Evolutionary conservation across 768 basidiomycete species (phyloP), one percentile per base, ranked within the genome.

Genomic region (Terana coerulea): DNA sequence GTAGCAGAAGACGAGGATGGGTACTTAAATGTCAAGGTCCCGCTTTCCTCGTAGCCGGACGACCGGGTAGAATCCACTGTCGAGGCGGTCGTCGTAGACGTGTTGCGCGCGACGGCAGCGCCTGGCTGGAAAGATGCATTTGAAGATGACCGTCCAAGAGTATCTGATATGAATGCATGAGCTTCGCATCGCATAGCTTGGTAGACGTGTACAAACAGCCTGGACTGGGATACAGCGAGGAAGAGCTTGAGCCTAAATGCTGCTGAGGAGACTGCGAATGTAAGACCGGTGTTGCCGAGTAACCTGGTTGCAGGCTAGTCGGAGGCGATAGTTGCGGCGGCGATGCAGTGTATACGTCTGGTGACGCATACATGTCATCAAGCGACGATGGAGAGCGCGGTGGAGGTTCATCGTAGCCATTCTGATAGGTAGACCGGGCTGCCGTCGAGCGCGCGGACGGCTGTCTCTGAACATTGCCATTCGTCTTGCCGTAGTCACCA

Each of bases 381-480:
- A 56, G 29, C 12, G 49, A 46, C 8, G 61, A 61, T 14, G 55
- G 59, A 3, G 60, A 59, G 14, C 54, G 55, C n/a, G 55, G 54
- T 8, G 55, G 53, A 3, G 51, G 54, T 12, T 63, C 64, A 8
- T 61, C 60, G 14, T 58, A 39, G 9, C 52, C 59, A 29, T 55
- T 44, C n/a, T n/a, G n/a, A n/a, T n/a, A 10, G 10, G n/a, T 43
- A 24, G 41, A 37, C 44, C 46, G 35, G 30, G 41, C 60, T 56
- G 5, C 64, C 17, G 61, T 46, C 3, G 68, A 63, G 25, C 64
- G 62, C 14, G 51, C 55, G 21, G 66, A 61, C 7, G 55, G 17
- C 17, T 57, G 56, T 41, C 54, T 31, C 14, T 49, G 57, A 25
- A 53, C 56, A 39, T 21, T 50, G 37, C 30, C 47, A 24, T 29